Percentiles rank a stretch among this genome's conserved stretches.
These are phyloP conservation scores for Adansonia digitata DNA, from an alignment of 345 rosid genomes.

Conservation along the genomic window DNA sequence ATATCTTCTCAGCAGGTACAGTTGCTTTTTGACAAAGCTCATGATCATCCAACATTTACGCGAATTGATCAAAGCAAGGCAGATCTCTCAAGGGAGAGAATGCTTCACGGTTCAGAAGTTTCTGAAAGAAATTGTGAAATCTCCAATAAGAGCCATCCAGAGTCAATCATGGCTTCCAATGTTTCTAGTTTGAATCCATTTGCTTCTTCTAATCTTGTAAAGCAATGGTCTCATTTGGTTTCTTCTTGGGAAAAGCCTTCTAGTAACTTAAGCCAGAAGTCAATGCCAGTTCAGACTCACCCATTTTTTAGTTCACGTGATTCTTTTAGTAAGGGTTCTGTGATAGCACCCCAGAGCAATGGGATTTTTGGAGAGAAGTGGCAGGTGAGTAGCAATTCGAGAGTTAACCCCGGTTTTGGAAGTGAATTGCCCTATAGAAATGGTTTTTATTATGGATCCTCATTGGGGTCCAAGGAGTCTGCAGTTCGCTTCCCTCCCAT, in stretches of 20 bases:
- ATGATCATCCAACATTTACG: constrained; percentile 34
- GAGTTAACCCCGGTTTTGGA: constrained; percentile 41
- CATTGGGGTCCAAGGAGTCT: constrained; percentile 46
- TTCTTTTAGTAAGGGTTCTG: constrained; percentile 37
- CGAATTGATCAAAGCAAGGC: constrained; percentile 44
- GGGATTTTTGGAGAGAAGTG: constrained; percentile 49
- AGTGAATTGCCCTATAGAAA: constrained; percentile 40
- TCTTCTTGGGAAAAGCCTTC: constrained; percentile 54
- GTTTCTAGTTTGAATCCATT: constrained; percentile 32
- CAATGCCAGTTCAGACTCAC: constrained; percentile 43
- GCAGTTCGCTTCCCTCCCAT: constrained; percentile 17
- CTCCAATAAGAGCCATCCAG: constrained; percentile 38
- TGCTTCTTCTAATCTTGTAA: constrained; percentile 38
- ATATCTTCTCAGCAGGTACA: constrained; percentile 44
- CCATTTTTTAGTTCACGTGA: constrained; percentile 47
- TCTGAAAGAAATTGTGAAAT: constrained; percentile 37
- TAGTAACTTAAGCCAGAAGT: constrained; percentile 47
- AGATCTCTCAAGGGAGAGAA: constrained; percentile 39
- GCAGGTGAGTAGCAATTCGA: constrained; percentile 39
- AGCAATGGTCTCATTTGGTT: constrained; percentile 51
- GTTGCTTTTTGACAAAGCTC: constrained; percentile 37
- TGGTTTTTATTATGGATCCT: constrained; percentile 50
- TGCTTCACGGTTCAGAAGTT: constrained; percentile 34
- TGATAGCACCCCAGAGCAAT: constrained; percentile 43
- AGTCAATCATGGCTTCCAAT: constrained; percentile 43